These are phyloP conservation scores for Nannochloropsis granulata DNA, from an alignment of 108 stramenopile genomes.

Conservation along the genomic window DNA sequence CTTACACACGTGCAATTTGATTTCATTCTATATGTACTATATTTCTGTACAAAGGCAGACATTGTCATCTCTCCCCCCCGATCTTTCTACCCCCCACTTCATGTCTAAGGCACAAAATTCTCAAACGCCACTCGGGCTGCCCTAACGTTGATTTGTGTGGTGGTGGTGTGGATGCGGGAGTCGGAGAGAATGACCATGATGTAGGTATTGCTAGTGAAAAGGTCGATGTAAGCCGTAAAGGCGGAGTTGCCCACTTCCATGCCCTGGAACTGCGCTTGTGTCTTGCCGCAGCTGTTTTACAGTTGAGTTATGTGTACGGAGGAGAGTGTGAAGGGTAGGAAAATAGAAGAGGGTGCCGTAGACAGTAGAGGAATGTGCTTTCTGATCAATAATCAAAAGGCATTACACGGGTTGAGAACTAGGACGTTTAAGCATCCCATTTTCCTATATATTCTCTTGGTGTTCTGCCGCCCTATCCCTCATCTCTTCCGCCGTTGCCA, in stretches of 20 bases:
- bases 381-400: too few relatives aligned
- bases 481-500: not conserved
- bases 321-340: too few relatives aligned
- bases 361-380: too few relatives aligned
- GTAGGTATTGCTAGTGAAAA: conserved; percentile 88
- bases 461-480: not conserved
- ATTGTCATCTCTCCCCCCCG: not conserved
- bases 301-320: too few relatives aligned
- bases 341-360: too few relatives aligned
- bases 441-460: too few relatives aligned
- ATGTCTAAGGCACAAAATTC: conserved; percentile 61
- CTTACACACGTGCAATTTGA: too few relatives aligned
- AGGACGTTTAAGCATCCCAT: too few relatives aligned
- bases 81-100: too few relatives aligned
- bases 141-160: conserved; percentile 75
- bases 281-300: conserved; percentile 70
- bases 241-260: conserved; percentile 80
- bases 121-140: conserved; percentile 82
- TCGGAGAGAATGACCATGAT: conserved; percentile 92
- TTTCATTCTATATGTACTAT: too few relatives aligned
- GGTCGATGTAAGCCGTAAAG: conserved; percentile 84
- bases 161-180: conserved; percentile 59
- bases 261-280: conserved; percentile 81
- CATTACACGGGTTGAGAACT: too few relatives aligned
- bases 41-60: not conserved